A percentile compares a stretch with the other conserved stretches of the same genome.
Evolutionary conservation across 495 filamentous ascomycete genomes (phyloP).

Genomic region (Penicillium goetzii): DNA sequence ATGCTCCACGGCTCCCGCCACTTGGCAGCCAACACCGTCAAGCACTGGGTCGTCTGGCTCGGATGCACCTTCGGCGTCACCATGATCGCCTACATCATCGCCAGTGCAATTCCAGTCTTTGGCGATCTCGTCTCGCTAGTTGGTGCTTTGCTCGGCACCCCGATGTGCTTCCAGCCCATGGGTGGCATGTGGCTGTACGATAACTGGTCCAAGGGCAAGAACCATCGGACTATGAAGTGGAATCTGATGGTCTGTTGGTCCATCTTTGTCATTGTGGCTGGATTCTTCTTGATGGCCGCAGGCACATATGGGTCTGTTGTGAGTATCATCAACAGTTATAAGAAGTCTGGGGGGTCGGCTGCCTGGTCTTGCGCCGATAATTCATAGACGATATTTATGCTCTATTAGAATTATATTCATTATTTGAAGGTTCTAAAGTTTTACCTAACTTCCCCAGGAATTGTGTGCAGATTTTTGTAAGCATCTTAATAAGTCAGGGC

Average conservation of each 20-base stretch:
- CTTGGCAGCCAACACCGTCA: slow-evolving; percentile 59
- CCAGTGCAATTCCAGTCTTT: slow-evolving; percentile 72
- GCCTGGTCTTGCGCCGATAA: slow-evolving; percentile 45
- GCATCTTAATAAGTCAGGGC: too few relatives aligned
- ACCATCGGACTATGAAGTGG: slow-evolving; percentile 29
- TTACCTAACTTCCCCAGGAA: background rate
- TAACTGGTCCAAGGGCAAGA: slow-evolving; percentile 50
- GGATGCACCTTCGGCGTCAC: slow-evolving; percentile 58
- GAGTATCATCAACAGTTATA: slow-evolving; percentile 56
- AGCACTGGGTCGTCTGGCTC: slow-evolving; percentile 62
- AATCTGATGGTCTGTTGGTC: slow-evolving; percentile 36
- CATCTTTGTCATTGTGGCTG: slow-evolving; percentile 33
- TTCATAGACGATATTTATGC: slow-evolving; percentile 21
- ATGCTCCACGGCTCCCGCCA: slow-evolving; percentile 57
- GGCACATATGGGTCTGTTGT: slow-evolving; percentile 62
- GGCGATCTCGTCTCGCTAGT: slow-evolving; percentile 62
- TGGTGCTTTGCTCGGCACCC: slow-evolving; percentile 59
- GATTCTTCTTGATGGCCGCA: slow-evolving; percentile 55
- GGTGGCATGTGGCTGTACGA: slow-evolving; percentile 53
- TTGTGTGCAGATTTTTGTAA: too few relatives aligned
- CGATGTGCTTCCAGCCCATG: slow-evolving; percentile 51
- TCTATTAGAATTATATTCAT: background rate
- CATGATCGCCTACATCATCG: slow-evolving; percentile 67
- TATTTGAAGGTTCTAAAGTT: background rate
- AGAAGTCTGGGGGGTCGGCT: slow-evolving; percentile 28